Conservation (phyloP, 1,284 basidiomycete species). For the Waitea zeae region DNA sequence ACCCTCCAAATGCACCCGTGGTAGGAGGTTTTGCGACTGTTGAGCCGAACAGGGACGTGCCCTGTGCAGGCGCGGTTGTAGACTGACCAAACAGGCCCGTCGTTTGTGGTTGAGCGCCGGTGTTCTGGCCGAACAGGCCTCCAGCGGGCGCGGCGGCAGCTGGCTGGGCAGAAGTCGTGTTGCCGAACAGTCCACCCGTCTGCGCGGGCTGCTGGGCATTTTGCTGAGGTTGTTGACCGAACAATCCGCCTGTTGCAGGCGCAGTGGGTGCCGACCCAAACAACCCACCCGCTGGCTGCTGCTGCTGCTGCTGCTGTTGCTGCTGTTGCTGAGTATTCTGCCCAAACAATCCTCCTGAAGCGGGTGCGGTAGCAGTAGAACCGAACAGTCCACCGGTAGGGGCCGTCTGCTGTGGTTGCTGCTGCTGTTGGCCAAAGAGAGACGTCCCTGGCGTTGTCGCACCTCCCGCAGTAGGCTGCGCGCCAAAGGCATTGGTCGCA, state of each 20-base stretch:
- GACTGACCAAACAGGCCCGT: slow-evolving; percentile 9
- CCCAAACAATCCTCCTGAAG: slow-evolving; percentile 5
- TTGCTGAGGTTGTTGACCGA: slow-evolving; percentile 3
- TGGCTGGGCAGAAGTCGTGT: slow-evolving; percentile 4
- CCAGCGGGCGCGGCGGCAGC: slow-evolving; percentile 3
- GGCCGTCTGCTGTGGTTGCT: background rate
- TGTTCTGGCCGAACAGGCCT: slow-evolving; percentile 1
- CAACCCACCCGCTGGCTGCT: slow-evolving; percentile 6
- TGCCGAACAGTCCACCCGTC: slow-evolving; percentile 3
- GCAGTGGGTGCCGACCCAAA: too few species aligned
- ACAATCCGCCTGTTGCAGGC: too few species aligned
- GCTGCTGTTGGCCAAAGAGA: slow-evolving; percentile 1
- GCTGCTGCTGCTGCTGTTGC: too few species aligned
- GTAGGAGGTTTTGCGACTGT: too few species aligned
- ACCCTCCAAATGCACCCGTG: too few species aligned
- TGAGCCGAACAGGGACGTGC: too few species aligned
- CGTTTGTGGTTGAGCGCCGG: slow-evolving; percentile 9
- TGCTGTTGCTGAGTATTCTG: slow-evolving; percentile 4
- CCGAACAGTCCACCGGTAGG: slow-evolving; percentile 1
- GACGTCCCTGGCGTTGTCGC: background rate
- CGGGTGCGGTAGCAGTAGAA: background rate
- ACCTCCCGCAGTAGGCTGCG: background rate
- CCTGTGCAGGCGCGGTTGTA: background rate
- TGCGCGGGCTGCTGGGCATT: background rate
- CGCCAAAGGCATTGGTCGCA: slow-evolving; percentile 1